These are phyloP conservation scores for Aschersonia sp. DNA, from an alignment of 2,329 filamentous ascomycete genomes.

Conservation along the genomic window DNA sequence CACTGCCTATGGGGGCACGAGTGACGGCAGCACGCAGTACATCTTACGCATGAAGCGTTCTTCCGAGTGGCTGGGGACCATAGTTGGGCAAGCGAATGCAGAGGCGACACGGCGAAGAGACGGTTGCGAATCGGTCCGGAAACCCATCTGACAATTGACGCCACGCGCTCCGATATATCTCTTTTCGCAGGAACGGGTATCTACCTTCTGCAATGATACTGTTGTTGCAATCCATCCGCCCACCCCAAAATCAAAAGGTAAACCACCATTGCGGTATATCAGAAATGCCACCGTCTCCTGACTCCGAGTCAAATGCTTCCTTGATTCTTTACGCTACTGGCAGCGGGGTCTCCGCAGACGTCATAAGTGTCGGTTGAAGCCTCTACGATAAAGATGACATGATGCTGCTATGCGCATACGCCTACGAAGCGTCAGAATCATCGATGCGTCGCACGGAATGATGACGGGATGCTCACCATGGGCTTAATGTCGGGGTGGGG, in stretches of 20 bases:
- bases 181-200: too few relatives aligned
- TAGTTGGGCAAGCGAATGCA: slow-evolving; percentile 32
- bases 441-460: background rate
- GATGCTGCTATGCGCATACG: slow-evolving; percentile 73
- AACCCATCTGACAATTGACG: too few relatives aligned
- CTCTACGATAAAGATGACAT: slow-evolving; percentile 59
- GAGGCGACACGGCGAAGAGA: slow-evolving; percentile 28
- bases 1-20: slow-evolving; percentile 45
- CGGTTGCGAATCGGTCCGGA: too few relatives aligned
- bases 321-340: background rate
- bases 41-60: slow-evolving; percentile 40
- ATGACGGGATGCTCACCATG: slow-evolving; percentile 42
- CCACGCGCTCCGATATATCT: too few relatives aligned
- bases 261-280: background rate
- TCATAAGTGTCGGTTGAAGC: background rate
- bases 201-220: background rate
- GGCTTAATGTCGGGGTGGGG: slow-evolving; percentile 91
- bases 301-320: slow-evolving; percentile 5
- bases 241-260: background rate
- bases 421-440: slow-evolving; percentile 26
- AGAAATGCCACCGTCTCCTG: slow-evolving; percentile 4
- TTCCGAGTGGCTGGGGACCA: slow-evolving; percentile 49
- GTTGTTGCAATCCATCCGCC: background rate
- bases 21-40: slow-evolving; percentile 26
- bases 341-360: background rate